Percentiles rank a stretch among this genome's conserved stretches.
Conservation (phyloP, 2,329 filamentous ascomycete species). For the Ascochyta fabae region DNA sequence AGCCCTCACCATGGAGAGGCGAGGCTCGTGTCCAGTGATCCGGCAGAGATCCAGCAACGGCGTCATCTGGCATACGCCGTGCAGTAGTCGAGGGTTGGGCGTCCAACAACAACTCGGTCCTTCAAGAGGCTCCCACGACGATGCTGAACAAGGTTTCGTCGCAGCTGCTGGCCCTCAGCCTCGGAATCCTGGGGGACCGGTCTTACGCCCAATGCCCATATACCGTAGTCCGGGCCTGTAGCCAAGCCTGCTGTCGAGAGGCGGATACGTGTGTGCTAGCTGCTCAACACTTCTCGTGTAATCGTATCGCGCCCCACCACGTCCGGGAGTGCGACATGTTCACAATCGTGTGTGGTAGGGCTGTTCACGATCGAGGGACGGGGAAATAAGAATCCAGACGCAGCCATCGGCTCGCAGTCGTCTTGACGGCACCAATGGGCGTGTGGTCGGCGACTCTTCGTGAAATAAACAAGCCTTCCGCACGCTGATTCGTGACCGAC, state of each 20-base stretch:
- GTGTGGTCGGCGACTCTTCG: constrained; percentile 34
- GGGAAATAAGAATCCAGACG: constrained; percentile 19
- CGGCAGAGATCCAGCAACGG: constrained; percentile 1
- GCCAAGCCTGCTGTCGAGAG: constrained; percentile 24
- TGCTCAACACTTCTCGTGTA: constrained; percentile 29
- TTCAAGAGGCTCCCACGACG: constrained; percentile 1
- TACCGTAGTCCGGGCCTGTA: constrained; percentile 26
- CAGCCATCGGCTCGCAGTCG: constrained; percentile 24
- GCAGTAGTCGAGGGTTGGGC: constrained; percentile 3
- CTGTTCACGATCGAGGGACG: constrained; percentile 18
- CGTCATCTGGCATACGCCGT: constrained; percentile 11
- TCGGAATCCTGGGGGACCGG: constrained; percentile 34
- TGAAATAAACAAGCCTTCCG: constrained; percentile 37
- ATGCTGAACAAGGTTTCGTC: constrained; percentile 28
- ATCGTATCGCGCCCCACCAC: constrained; percentile 21
- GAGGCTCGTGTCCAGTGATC: constrained; percentile 2
- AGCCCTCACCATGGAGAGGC: no score
- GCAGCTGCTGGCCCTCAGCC: constrained; percentile 40
- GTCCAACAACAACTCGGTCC: background rate
- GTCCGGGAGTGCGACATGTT: constrained; percentile 13
- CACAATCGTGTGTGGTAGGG: constrained; percentile 3
- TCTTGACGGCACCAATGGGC: constrained; percentile 32
- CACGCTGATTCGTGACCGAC: constrained; percentile 35
- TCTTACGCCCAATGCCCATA: constrained; percentile 41
- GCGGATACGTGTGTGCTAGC: constrained; percentile 26